A percentile compares a stretch with the other conserved stretches of the same genome.
phyloP scores from a whole-genome alignment of 768 basidiomycete species.

The Serendipita sp. region DNA sequence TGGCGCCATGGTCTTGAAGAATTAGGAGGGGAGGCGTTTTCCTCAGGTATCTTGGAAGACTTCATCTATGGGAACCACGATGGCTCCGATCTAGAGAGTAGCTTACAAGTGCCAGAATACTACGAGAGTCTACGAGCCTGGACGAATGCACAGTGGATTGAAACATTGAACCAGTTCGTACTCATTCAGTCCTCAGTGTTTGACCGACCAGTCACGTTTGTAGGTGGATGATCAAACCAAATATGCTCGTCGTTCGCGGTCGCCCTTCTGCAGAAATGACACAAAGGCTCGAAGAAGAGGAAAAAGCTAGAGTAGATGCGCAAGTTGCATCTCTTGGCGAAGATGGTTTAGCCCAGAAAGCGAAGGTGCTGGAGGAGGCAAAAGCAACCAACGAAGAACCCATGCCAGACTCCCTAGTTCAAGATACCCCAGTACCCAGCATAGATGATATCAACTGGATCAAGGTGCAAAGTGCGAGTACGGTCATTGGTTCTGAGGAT shows the following conservation, averaged over 20 bases:
- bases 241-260: slow-evolving; percentile 59
- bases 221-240: slow-evolving; percentile 67
- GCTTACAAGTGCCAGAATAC: slow-evolving; percentile 43
- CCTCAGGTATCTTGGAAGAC: slow-evolving; percentile 58
- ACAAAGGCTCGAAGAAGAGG: slow-evolving; percentile 61
- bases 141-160: slow-evolving; percentile 60
- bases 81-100: slow-evolving; percentile 55
- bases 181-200: neutral
- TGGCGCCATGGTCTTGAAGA: slow-evolving; percentile 73
- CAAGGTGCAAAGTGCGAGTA: slow-evolving; percentile 51
- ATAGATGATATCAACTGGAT: slow-evolving; percentile 90
- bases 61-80: slow-evolving; percentile 74
- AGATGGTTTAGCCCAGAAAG: slow-evolving; percentile 62
- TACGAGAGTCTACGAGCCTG: slow-evolving; percentile 53
- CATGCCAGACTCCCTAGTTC: slow-evolving; percentile 68
- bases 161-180: slow-evolving; percentile 54
- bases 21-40: slow-evolving; percentile 65
- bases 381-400: slow-evolving; percentile 73
- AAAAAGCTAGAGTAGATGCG: slow-evolving; percentile 56
- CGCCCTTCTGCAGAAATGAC: slow-evolving; percentile 77
- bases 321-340: slow-evolving; percentile 60
- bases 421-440: slow-evolving; percentile 76
- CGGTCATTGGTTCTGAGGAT: slow-evolving; percentile 30
- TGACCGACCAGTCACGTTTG: slow-evolving; percentile 8
- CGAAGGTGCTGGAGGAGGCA: slow-evolving; percentile 54